These are phyloP conservation scores for Amaranthus palmeri DNA, from an alignment of 148 eudicot species.

Conservation along the genomic window DNA sequence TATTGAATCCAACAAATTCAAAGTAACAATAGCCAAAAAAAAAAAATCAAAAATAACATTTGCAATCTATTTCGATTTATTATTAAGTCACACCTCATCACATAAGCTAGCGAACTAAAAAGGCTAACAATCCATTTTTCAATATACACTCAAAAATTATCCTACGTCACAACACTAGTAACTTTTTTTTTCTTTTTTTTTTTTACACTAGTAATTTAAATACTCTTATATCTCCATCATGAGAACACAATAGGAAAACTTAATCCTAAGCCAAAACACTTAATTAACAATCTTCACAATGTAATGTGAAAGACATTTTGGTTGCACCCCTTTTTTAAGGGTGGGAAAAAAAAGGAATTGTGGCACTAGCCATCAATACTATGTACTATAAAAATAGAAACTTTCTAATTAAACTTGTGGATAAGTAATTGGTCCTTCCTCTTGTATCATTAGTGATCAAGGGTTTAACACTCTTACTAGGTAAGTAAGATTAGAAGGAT, in stretches of 20 bases:
- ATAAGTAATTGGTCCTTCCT: not conserved
- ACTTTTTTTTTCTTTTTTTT: too few species aligned
- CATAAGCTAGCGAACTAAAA: too few species aligned
- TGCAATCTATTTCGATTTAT: too few species aligned
- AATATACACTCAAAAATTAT: too few species aligned
- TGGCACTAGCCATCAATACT: not conserved
- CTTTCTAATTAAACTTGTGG: not conserved
- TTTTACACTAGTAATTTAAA: not conserved
- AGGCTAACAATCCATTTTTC: too few species aligned
- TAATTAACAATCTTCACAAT: not conserved
- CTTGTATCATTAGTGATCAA: too few species aligned
- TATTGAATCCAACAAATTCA: too few species aligned
- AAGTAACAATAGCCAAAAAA: too few species aligned
- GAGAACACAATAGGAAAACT: conserved; percentile 1
- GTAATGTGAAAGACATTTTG: not conserved
- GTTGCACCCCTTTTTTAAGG: not conserved
- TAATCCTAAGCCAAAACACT: conserved; percentile 6
- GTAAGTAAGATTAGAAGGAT: too few species aligned
- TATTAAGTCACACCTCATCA: too few species aligned
- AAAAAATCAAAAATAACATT: too few species aligned
- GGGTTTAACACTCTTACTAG: too few species aligned
- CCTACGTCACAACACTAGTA: not conserved
- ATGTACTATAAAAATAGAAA: not conserved
- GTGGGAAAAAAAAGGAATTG: not conserved
- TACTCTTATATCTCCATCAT: not conserved